Percentiles rank a stretch among this genome's conserved stretches.
phyloP scores from a whole-genome alignment of 495 filamentous ascomycete species.

The Lophium mytilinum region DNA sequence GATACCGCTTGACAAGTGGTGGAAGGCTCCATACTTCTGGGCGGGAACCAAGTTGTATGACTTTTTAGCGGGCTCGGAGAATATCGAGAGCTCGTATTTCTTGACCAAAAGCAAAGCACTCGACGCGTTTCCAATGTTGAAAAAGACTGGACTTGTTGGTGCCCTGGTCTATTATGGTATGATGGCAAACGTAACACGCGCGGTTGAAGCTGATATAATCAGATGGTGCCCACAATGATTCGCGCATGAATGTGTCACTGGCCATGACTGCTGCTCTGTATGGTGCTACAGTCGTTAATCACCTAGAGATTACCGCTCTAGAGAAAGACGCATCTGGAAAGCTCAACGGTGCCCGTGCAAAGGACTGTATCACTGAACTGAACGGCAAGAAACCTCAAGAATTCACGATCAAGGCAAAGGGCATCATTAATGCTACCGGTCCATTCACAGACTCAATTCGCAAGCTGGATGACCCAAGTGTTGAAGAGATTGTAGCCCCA shows the following conservation, averaged over 20 bases:
- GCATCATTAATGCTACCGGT: conserved; percentile 93
- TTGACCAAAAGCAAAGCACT: conserved; percentile 88
- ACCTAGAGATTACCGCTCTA: conserved; percentile 79
- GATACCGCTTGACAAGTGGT: conserved; percentile 93
- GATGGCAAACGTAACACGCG: conserved; percentile 7
- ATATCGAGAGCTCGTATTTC: conserved; percentile 96
- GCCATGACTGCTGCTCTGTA: conserved; percentile 94
- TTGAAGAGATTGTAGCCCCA: conserved; percentile 84
- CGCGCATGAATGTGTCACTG: conserved; percentile 94
- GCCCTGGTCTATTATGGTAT: conserved; percentile 91
- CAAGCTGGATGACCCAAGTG: conserved; percentile 72
- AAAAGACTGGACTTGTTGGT: conserved; percentile 73
- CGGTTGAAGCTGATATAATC: conserved; percentile 22
- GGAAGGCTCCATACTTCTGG: conserved; percentile 98
- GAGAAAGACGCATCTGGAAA: conserved; percentile 72
- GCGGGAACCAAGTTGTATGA: conserved; percentile 93
- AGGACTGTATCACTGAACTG: conserved; percentile 60
- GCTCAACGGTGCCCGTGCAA: conserved; percentile 70
- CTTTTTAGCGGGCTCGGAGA: conserved; percentile 87
- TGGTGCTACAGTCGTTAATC: conserved; percentile 85
- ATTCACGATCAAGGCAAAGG: conserved; percentile 72
- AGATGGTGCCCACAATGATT: conserved; percentile 97
- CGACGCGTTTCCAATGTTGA: conserved; percentile 96
- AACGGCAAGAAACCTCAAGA: conserved; percentile 48
- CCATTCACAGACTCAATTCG: conserved; percentile 91